Evolutionary conservation across 805 yeast genomes (phyloP), one percentile per base, ranked within the genome.

Genomic region (Zygotorulaspora chibaensis): DNA sequence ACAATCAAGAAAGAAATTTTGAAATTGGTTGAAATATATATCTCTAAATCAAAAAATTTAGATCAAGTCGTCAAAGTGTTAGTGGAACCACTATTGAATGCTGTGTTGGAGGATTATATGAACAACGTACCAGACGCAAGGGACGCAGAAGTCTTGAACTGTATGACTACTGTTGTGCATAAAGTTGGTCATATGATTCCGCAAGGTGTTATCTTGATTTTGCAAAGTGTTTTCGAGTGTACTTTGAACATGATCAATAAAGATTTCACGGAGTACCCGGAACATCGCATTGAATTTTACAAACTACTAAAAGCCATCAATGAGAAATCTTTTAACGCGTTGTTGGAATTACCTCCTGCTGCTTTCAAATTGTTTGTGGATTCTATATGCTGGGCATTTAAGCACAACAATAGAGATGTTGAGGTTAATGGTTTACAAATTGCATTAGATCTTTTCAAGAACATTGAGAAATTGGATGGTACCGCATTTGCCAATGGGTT

Each of bases 381-480:
- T 68, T 95, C 98, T 2, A 90, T 96, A 38, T 74, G 93, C 60
- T 93, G 99, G 99, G 97, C 98, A 0, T 87, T 93, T 67, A 91
- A 93, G 69, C 99, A 93, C 67, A 93, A 90, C 61, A 90, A 93
- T 68, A 81, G 98, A 66, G 98, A 91, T 45, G 97, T 93, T 45
- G 99, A 93, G 67, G 90, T 84, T 52, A 83, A 83, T 45, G 99
- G 99, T 23, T 77, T 93, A 56, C 79, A 83, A 33, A 75, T 93
- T 53, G 87, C 93, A 28, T 74, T 84, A 46, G 97, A 91, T 61
- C 73, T 93, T 51, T 74, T 91, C 48, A 81, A 79, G 55, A 93
- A 93, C 64, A 90, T 93, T 55, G 91, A 89, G 53, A 79, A 76
- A 43, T 72, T 87, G 53, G 88, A 88, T 4, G 61, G 70, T n/a